Percentiles rank a stretch among this genome's conserved stretches.
Evolutionary conservation across 345 rosid genomes (phyloP).

Genomic region (Clarkia xantiana): DNA sequence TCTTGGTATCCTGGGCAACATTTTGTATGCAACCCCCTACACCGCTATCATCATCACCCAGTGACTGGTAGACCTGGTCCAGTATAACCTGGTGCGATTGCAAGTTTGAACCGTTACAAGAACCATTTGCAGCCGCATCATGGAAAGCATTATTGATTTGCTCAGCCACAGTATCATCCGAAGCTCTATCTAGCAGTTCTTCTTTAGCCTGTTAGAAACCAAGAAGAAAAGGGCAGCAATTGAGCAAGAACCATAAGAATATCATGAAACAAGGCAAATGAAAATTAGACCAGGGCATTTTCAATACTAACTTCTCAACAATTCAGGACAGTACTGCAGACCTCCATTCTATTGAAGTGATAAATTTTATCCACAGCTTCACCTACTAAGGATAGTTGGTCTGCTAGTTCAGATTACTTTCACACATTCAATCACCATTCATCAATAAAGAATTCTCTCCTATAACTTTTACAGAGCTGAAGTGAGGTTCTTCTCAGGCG

Average conservation of each 20-base stretch:
- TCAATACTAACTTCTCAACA: neutral
- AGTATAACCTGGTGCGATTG: slow-evolving; percentile 28
- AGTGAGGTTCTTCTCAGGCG: too few relatives aligned
- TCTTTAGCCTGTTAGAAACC: slow-evolving; percentile 15
- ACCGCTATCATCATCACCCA: slow-evolving; percentile 34
- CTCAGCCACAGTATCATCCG: slow-evolving; percentile 7
- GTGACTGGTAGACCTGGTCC: slow-evolving; percentile 28
- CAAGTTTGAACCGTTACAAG: slow-evolving; percentile 14
- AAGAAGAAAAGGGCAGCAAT: slow-evolving; percentile 6
- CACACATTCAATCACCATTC: too few relatives aligned
- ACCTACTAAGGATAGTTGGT: too few relatives aligned
- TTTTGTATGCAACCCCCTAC: slow-evolving; percentile 33
- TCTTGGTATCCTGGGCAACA: slow-evolving; percentile 16
- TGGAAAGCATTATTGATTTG: slow-evolving; percentile 2
- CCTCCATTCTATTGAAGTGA: too few relatives aligned
- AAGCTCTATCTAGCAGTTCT: slow-evolving; percentile 8
- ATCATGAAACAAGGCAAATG: neutral
- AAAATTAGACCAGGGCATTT: neutral
- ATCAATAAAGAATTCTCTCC: too few relatives aligned
- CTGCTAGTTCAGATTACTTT: too few relatives aligned
- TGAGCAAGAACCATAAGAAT: neutral
- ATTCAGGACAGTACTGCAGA: too few relatives aligned
- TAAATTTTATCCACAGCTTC: too few relatives aligned
- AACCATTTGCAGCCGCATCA: slow-evolving; percentile 12
- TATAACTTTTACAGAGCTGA: too few relatives aligned